Conservation (phyloP, 108 stramenopile genomes). For the Cyclotella choctawhatcheeana region DNA sequence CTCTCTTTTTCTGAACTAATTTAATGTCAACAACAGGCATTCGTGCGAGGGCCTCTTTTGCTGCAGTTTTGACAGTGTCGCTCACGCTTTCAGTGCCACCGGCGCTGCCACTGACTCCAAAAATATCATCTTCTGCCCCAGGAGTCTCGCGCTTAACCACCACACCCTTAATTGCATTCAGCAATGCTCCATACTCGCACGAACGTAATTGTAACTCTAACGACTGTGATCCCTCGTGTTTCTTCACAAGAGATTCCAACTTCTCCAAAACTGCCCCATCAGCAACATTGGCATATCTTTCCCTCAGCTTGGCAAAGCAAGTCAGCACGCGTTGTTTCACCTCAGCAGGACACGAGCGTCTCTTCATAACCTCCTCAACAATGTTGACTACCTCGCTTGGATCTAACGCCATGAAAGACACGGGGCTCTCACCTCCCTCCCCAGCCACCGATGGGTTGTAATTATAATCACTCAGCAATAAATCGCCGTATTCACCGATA, state of each 20-base stretch:
- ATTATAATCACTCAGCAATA: conserved; percentile 71
- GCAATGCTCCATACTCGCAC: conserved; percentile 91
- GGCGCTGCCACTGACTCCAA: conserved; percentile 55
- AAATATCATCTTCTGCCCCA: conserved; percentile 59
- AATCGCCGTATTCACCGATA: conserved; percentile 90
- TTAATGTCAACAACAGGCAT: conserved; percentile 95
- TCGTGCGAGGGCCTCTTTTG: conserved; percentile 88
- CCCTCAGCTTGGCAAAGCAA: conserved; percentile 89
- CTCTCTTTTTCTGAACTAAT: conserved; percentile 76
- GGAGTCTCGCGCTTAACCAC: conserved; percentile 27
- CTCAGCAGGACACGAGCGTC: conserved; percentile 74
- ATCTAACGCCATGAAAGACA: conserved; percentile 73
- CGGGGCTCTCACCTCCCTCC: conserved; percentile 33
- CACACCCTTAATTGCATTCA: conserved; percentile 73
- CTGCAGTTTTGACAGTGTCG: conserved; percentile 67
- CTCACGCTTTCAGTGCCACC: conserved; percentile 49
- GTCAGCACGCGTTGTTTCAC: conserved; percentile 88
- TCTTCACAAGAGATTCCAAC: conserved; percentile 68
- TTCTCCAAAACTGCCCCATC: conserved; percentile 65
- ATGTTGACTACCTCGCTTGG: conserved; percentile 65
- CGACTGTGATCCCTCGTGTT: conserved; percentile 75
- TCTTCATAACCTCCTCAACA: conserved; percentile 70
- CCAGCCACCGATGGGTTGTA: conserved; percentile 57
- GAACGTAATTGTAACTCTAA: conserved; percentile 95
- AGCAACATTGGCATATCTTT: conserved; percentile 74